phyloP scores from a whole-genome alignment of 2,329 filamentous ascomycete genomes.

The Penicillium sp. region DNA sequence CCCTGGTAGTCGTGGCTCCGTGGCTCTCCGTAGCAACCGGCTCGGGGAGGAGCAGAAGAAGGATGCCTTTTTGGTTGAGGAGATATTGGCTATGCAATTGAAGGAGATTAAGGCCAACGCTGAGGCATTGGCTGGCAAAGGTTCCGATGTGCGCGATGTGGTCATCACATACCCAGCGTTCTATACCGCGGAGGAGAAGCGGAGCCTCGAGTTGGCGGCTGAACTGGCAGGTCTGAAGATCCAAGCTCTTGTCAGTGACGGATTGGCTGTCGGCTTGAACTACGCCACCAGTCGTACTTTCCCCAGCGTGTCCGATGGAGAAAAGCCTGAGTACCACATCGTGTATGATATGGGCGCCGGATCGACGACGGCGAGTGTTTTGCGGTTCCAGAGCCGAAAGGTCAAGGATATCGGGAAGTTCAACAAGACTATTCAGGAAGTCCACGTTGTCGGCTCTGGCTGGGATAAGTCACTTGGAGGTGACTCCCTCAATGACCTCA shows the following conservation, averaged over 20 bases:
- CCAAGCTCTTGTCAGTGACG: conserved; percentile 80
- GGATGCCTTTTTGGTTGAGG: conserved; percentile 70
- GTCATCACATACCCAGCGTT: conserved; percentile 89
- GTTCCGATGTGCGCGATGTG: conserved; percentile 68
- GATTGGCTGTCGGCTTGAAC: conserved; percentile 86
- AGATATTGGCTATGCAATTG: conserved; percentile 92
- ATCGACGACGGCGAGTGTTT: conserved; percentile 81
- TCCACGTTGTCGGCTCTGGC: conserved; percentile 78
- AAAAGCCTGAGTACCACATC: conserved; percentile 84
- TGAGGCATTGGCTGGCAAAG: conserved; percentile 73
- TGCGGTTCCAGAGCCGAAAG: conserved; percentile 82
- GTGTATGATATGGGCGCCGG: conserved; percentile 98
- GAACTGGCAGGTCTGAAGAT: conserved; percentile 84
- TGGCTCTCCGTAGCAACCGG: conserved; percentile 75
- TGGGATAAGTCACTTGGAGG: conserved; percentile 91
- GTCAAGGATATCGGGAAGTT: conserved; percentile 89
- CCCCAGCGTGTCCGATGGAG: conserved; percentile 74
- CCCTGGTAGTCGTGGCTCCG: conserved; percentile 58
- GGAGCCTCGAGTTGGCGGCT: conserved; percentile 77
- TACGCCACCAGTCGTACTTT: conserved; percentile 92
- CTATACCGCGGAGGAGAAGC: conserved; percentile 85
- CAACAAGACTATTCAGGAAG: conserved; percentile 96
- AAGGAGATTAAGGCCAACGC: conserved; percentile 89
- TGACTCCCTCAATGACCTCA: conserved; percentile 80
- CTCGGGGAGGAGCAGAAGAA: conserved; percentile 62